Evolutionary conservation across 2,329 filamentous ascomycete genomes (phyloP).

Genomic region (Colletotrichum magnum): DNA sequence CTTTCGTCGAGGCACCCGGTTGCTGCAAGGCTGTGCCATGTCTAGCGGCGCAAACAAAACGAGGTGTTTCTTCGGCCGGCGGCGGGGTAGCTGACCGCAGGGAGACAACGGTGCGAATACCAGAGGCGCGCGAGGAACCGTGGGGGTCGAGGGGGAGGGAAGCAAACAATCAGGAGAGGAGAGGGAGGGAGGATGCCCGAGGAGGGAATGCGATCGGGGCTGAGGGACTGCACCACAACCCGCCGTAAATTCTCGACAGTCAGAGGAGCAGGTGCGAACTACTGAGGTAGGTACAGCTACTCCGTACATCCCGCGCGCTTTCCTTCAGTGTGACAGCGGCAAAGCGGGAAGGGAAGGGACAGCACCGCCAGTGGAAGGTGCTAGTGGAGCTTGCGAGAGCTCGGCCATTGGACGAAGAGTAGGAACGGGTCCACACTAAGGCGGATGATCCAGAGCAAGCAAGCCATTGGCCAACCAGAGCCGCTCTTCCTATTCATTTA

Average conservation of each 20-base stretch:
- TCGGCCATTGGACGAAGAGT: conserved; percentile 13
- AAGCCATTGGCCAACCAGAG: conserved; percentile 2
- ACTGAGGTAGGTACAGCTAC: not conserved
- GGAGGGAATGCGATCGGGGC: not conserved
- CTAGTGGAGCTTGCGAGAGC: conserved; percentile 1
- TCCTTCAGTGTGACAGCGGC: not conserved
- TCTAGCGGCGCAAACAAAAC: not conserved
- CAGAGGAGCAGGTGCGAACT: not conserved
- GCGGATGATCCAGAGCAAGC: not conserved
- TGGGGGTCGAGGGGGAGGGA: too few species aligned
- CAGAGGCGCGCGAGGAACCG: not conserved
- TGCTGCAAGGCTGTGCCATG: conserved; percentile 11
- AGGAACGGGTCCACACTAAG: not conserved
- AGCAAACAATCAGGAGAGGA: too few species aligned
- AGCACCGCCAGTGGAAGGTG: not conserved
- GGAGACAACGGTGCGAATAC: not conserved
- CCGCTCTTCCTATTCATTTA: too few species aligned
- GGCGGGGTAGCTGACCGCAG: conserved; percentile 1
- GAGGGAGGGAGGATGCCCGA: too few species aligned
- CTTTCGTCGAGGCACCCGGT: not conserved
- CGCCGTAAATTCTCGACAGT: too few species aligned
- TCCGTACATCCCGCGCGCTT: conserved; percentile 1
- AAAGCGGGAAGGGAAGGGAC: not conserved
- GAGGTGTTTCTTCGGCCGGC: not conserved
- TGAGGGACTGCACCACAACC: too few species aligned